These are phyloP conservation scores for Olyra latifolia DNA, from an alignment of 176 grass and related monocot species.

Conservation along the genomic window DNA sequence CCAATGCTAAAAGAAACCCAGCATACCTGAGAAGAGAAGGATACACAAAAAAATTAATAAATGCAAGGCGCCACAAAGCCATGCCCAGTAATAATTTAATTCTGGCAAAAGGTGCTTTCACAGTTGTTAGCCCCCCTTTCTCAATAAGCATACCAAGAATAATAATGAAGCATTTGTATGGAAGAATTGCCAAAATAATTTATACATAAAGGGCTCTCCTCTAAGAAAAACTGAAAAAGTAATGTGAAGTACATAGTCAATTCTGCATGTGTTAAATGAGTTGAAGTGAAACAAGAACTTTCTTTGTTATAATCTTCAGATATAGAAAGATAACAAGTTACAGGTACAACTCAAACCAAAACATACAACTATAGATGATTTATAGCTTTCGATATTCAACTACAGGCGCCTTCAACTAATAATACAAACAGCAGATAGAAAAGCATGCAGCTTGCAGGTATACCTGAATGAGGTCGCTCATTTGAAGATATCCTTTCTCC, in stretches of 20 bases:
- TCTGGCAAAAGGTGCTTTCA: background rate
- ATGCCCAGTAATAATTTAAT: background rate
- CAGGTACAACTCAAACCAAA: background rate
- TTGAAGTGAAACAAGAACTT: background rate
- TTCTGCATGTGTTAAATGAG: background rate
- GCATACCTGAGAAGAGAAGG: slow-evolving; percentile 11
- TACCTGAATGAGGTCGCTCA: slow-evolving; percentile 78
- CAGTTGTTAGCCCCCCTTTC: background rate
- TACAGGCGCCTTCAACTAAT: background rate
- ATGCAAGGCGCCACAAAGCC: background rate
- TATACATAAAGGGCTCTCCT: background rate
- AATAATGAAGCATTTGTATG: background rate
- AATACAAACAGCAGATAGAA: background rate
- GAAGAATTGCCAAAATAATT: slow-evolving; percentile 14
- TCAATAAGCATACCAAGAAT: slow-evolving; percentile 11
- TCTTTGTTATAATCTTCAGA: slow-evolving; percentile 2
- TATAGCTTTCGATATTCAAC: background rate
- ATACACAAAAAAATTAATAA: background rate
- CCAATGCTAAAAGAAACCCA: slow-evolving; percentile 12
- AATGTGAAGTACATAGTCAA: background rate
- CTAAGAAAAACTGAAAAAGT: background rate
- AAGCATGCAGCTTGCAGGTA: background rate
- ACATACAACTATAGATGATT: background rate
- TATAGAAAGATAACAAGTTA: background rate
- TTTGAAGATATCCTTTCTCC: slow-evolving; percentile 71